Conservation (phyloP, 441 rosid genomes). For the Isatis lusitanica region DNA sequence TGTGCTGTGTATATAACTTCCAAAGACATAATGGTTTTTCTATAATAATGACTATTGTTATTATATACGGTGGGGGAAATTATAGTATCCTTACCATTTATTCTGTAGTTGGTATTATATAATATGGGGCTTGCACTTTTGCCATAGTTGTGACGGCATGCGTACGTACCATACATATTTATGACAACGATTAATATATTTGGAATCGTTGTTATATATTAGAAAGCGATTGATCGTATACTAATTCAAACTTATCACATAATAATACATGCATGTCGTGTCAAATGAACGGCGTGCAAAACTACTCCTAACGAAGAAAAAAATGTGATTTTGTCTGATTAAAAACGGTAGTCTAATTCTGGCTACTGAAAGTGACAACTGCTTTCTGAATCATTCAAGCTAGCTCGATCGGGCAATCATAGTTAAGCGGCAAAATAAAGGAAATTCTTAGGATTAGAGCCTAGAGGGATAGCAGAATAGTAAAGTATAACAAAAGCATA, state of each 20-base stretch:
- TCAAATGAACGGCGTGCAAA: constrained; percentile 28
- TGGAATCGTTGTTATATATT: not conserved
- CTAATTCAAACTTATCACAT: constrained; percentile 31
- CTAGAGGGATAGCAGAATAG: no score
- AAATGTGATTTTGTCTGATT: constrained; percentile 7
- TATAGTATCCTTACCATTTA: constrained; percentile 19
- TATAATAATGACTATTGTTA: not conserved
- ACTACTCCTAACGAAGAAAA: constrained; percentile 25
- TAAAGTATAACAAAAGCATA: no score
- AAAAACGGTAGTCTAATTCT: constrained; percentile 7
- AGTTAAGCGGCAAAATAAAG: not conserved
- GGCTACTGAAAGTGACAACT: constrained; percentile 6
- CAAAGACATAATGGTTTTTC: not conserved
- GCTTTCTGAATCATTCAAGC: not conserved
- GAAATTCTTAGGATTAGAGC: not conserved
- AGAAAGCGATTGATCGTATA: constrained; percentile 24
- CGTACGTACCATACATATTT: constrained; percentile 30
- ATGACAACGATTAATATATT: not conserved
- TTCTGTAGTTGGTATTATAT: not conserved
- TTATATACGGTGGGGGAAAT: constrained; percentile 16
- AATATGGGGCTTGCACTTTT: constrained; percentile 25
- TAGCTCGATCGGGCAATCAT: not conserved
- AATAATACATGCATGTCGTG: constrained; percentile 31
- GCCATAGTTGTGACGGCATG: constrained; percentile 36
- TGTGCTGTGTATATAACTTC: constrained; percentile 1